Evolutionary conservation across 2,329 filamentous ascomycete species (phyloP).

Genomic region (Venturia nashicola): DNA sequence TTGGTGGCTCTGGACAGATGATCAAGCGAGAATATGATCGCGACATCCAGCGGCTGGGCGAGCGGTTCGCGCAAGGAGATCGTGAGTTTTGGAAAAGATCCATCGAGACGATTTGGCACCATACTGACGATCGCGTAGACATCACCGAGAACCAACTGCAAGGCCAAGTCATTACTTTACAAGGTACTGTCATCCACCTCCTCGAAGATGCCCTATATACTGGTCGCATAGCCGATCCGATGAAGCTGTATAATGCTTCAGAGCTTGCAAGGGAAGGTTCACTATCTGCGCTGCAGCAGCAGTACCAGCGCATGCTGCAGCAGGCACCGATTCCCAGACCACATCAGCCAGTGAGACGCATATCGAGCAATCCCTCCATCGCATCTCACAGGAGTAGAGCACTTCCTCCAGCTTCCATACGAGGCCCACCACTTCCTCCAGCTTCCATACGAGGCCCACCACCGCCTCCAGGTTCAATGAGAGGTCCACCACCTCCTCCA

Average conservation of each 20-base stretch:
- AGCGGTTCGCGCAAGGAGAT: conserved; percentile 26
- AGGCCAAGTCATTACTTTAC: conserved; percentile 29
- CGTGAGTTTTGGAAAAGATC: conserved; percentile 16
- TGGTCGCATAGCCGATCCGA: conserved; percentile 26
- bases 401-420: not conserved
- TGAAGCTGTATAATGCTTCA: conserved; percentile 27
- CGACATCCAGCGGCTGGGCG: conserved; percentile 23
- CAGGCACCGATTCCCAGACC: conserved; percentile 5
- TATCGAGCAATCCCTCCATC: conserved; percentile 5
- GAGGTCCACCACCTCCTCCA: not conserved
- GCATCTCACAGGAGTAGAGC: not conserved
- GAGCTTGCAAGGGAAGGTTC: conserved; percentile 29
- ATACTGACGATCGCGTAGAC: conserved; percentile 17
- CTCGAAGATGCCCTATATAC: conserved; percentile 31
- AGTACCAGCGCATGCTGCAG: conserved; percentile 20
- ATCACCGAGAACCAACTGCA: conserved; percentile 30
- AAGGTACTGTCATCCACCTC: conserved; percentile 31
- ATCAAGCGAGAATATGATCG: conserved; percentile 26
- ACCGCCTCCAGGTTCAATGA: not conserved
- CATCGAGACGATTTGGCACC: not conserved
- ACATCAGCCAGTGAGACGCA: not conserved
- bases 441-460: not conserved
- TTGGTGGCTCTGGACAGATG: conserved; percentile 21
- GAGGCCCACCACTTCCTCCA: not conserved
- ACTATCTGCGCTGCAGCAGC: conserved; percentile 24